Base-by-base conservation (phyloP, 2,329 filamentous ascomycete species). In the Trichophyton schoenleinii region DNA sequence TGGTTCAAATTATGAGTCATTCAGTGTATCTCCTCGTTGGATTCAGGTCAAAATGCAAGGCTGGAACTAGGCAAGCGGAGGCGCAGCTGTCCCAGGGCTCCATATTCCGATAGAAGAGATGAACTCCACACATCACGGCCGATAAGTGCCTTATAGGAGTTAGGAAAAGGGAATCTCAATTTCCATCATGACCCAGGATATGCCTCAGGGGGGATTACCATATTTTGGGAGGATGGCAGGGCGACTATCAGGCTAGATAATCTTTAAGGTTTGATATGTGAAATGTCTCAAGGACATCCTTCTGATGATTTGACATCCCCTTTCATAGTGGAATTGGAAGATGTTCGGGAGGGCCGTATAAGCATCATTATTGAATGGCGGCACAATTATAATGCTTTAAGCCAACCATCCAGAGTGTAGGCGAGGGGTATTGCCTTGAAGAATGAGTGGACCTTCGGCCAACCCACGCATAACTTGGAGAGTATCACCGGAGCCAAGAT, bases 1-100 rank as follows among this genome's bases (percentile, higher is more conserved):
- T 53, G 49, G 49, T n/a, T 53, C 11, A n/a, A 6, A n/a, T 13
- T n/a, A 53, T 53, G 49, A 53, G 49, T 53, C 49, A 53, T 53
- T 25, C 25, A 38, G 13, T 25, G 28, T 9, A 25, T 25, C 49
- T 53, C 15, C 9, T n/a, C 8, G 18, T 25, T 22, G 11, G 49
- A 15, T n/a, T 25, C 5, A 25, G n/a, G 22, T 18, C 28, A 34
- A 53, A 13, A 25, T 34, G 13, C 49, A 53, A 31, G 28, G 49
- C 49, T 22, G 28, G 13, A 34, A 13, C 28, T n/a, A 53, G 49
- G 49, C 49, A 53, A 53, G 20, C 9, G 44, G 44, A 48, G 20
- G 44, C 20, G 44, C 20, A 48, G 7, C 4, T 11, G 7, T 22
- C 8, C 13, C 18, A 2, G 9, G 22, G 8, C 1, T 20, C 11